Conservation (phyloP, 192 early-diverging fungal genomes). For the Geranomyces michiganensis region DNA sequence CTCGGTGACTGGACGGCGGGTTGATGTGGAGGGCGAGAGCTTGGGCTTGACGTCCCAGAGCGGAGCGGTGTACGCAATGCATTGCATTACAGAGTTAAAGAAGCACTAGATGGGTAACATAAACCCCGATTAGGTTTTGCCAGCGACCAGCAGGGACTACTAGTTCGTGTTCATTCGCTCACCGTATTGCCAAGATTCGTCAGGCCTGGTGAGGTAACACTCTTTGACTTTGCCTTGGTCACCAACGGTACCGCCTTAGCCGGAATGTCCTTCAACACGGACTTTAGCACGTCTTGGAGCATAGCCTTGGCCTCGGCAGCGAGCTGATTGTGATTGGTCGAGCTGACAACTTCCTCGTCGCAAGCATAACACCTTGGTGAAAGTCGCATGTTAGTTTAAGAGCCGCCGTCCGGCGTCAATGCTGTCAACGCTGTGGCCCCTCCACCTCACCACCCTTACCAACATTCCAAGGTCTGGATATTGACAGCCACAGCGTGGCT, state of each 20-base stretch:
- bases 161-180: background rate
- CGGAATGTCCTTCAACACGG: background rate
- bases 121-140: background rate
- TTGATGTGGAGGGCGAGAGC: background rate
- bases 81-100: conserved; percentile 71
- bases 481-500: conserved; percentile 38
- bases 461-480: conserved; percentile 28
- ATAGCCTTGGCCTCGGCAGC: conserved; percentile 37
- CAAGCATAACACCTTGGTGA: conserved; percentile 42
- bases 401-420: no score
- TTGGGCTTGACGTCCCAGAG: conserved; percentile 8
- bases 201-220: conserved; percentile 53
- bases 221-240: conserved; percentile 15
- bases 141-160: background rate
- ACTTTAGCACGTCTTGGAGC: conserved; percentile 12
- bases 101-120: conserved; percentile 51
- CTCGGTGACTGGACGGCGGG: background rate
- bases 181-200: conserved; percentile 73
- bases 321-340: conserved; percentile 32
- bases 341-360: conserved; percentile 39
- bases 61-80: conserved; percentile 39
- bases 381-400: conserved; percentile 9
- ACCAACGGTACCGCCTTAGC: background rate
- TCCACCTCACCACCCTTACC: conserved; percentile 25
- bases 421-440: conserved; percentile 44